phyloP scores from a whole-genome alignment of 2,329 filamentous ascomycete genomes.

The Diaporthe velutina region DNA sequence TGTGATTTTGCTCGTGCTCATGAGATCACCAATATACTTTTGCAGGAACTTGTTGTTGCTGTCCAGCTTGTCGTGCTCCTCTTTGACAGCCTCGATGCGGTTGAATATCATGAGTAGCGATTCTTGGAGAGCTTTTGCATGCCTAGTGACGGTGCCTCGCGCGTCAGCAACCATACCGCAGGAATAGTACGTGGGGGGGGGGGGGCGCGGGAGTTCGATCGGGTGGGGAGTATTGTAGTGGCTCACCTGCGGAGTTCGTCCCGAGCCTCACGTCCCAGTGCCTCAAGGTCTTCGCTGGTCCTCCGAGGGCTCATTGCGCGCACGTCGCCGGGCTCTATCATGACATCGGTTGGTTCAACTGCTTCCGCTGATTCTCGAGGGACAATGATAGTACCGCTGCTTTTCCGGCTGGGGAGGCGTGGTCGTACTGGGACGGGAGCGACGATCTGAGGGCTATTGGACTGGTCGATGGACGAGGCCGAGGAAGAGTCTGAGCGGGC shows the following conservation, averaged over 20 bases:
- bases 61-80: constrained; percentile 96
- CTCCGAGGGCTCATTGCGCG: constrained; percentile 93
- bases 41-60: constrained; percentile 97
- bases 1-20: constrained; percentile 85
- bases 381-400: constrained; percentile 86
- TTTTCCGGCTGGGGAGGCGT: constrained; percentile 78
- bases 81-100: constrained; percentile 92
- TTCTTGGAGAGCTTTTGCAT: constrained; percentile 89
- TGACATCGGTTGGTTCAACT: constrained; percentile 78
- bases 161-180: constrained; percentile 34
- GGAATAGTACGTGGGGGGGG: background rate
- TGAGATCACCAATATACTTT: constrained; percentile 97
- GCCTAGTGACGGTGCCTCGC: constrained; percentile 63
- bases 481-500: constrained; percentile 51
- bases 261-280: constrained; percentile 85
- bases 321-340: constrained; percentile 89
- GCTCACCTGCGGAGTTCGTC: constrained; percentile 71
- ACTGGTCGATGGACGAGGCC: constrained; percentile 48
- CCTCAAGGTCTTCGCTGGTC: constrained; percentile 91
- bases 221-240: background rate
- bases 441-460: constrained; percentile 57
- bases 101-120: constrained; percentile 91
- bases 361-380: constrained; percentile 78
- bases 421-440: constrained; percentile 71
- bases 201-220: no score